phyloP scores from a whole-genome alignment of 345 rosid species.

The Eucalyptus caleyi region DNA sequence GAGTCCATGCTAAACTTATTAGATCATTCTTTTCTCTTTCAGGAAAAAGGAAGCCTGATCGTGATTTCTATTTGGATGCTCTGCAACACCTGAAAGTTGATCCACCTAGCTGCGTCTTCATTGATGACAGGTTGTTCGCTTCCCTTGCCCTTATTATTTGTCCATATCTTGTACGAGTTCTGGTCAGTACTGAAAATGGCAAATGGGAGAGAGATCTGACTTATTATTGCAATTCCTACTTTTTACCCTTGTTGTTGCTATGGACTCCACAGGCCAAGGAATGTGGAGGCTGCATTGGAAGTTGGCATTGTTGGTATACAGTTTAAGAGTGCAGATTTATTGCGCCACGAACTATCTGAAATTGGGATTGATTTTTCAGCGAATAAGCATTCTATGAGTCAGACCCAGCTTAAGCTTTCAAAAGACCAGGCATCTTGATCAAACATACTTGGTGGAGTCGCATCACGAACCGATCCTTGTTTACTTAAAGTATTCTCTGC shows the following conservation, averaged over 20 bases:
- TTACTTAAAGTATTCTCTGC: not conserved
- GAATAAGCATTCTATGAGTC: not conserved
- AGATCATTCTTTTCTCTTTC: not conserved
- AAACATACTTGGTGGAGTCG: not conserved
- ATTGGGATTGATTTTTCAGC: conserved; percentile 34
- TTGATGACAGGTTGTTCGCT: conserved; percentile 66
- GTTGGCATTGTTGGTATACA: conserved; percentile 61
- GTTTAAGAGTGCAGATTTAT: conserved; percentile 43
- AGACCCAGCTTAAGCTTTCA: not conserved
- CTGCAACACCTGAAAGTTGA: conserved; percentile 55
- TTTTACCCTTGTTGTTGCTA: not conserved
- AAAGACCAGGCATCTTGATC: not conserved
- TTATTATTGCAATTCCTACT: not conserved
- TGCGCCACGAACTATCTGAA: conserved; percentile 31
- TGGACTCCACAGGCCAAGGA: conserved; percentile 32
- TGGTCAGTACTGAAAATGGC: not conserved
- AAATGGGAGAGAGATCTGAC: not conserved
- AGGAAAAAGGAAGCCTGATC: conserved; percentile 98
- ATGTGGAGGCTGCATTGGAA: conserved; percentile 63
- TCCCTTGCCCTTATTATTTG: not conserved
- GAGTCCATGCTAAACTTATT: not conserved
- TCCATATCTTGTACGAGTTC: not conserved
- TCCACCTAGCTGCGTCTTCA: conserved; percentile 59
- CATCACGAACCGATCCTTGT: not conserved
- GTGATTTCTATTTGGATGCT: conserved; percentile 46